These are phyloP conservation scores for Kodamaea jinghongensis DNA, from an alignment of 805 yeast genomes.

Conservation along the genomic window DNA sequence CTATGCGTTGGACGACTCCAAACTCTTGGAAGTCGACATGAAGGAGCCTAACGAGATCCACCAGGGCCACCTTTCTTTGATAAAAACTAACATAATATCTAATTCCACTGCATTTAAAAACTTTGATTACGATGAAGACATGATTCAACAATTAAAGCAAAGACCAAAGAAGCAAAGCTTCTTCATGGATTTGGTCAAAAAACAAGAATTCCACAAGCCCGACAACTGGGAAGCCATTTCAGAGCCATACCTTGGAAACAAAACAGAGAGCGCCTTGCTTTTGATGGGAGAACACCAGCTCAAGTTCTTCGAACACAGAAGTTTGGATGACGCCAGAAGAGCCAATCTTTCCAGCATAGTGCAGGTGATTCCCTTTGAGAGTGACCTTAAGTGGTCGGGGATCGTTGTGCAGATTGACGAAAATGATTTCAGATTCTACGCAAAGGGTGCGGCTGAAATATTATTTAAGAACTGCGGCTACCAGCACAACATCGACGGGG, in stretches of 20 bases:
- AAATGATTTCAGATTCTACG: slow-evolving; percentile 54
- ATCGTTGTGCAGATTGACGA: slow-evolving; percentile 52
- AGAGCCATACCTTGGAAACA: slow-evolving; percentile 83
- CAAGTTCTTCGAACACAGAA: slow-evolving; percentile 38
- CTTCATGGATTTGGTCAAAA: slow-evolving; percentile 23
- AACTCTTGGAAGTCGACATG: slow-evolving; percentile 42
- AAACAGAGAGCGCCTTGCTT: slow-evolving; percentile 89
- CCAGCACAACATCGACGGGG: slow-evolving; percentile 29
- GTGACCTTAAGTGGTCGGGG: slow-evolving; percentile 91
- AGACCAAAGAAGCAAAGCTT: slow-evolving; percentile 31
- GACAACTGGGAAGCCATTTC: slow-evolving; percentile 15
- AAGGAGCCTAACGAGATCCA: slow-evolving; percentile 31
- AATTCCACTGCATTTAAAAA: slow-evolving; percentile 93
- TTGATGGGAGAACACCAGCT: slow-evolving; percentile 61
- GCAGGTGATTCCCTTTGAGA: slow-evolving; percentile 87
- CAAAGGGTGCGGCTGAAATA: slow-evolving; percentile 96
- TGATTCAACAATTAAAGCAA: slow-evolving; percentile 22
- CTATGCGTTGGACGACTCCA: slow-evolving; percentile 30
- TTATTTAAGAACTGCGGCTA: slow-evolving; percentile 59
- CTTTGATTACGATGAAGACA: slow-evolving; percentile 37
- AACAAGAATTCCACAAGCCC: slow-evolving; percentile 13
- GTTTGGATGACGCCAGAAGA: slow-evolving; percentile 43
- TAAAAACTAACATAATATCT: slow-evolving; percentile 58
- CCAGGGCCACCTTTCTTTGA: slow-evolving; percentile 23
- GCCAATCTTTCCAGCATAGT: slow-evolving; percentile 37